Percentiles rank a stretch among this genome's conserved stretches.
These are phyloP conservation scores for Fusarium kyushuense DNA, from an alignment of 2,329 filamentous ascomycete species.

Conservation along the genomic window DNA sequence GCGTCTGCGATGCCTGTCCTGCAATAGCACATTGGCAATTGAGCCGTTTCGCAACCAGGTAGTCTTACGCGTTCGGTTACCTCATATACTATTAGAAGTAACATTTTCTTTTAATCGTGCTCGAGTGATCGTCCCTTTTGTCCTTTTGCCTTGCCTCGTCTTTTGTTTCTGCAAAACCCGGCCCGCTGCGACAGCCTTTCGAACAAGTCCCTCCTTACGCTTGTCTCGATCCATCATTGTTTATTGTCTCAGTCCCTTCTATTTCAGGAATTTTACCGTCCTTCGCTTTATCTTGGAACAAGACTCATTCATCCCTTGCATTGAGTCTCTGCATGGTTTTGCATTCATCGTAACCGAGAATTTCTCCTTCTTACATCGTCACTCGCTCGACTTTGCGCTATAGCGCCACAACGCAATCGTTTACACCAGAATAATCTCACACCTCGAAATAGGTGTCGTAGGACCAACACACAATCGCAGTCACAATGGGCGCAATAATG, in stretches of 20 bases:
- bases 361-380: slow-evolving; percentile 3
- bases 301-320: neutral
- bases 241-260: slow-evolving; percentile 9
- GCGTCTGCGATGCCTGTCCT: slow-evolving; percentile 15
- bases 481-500: slow-evolving; percentile 24
- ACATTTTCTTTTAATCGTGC: slow-evolving; percentile 17
- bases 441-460: neutral
- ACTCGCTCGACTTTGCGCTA: slow-evolving; percentile 19
- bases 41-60: slow-evolving; percentile 13
- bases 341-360: slow-evolving; percentile 4
- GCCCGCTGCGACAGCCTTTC: neutral
- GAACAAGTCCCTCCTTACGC: slow-evolving; percentile 35
- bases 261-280: neutral
- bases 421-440: slow-evolving; percentile 4
- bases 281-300: slow-evolving; percentile 11
- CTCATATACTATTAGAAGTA: slow-evolving; percentile 28
- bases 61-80: slow-evolving; percentile 35
- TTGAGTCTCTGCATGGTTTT: slow-evolving; percentile 11
- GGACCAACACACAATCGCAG: neutral
- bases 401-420: slow-evolving; percentile 23
- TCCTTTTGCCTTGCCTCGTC: neutral
- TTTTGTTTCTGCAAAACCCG: neutral
- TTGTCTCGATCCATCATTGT: slow-evolving; percentile 17
- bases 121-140: neutral
- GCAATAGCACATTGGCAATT: slow-evolving; percentile 5